These are phyloP conservation scores for Boletus speciosus DNA, from an alignment of 768 basidiomycete species.

Conservation along the genomic window DNA sequence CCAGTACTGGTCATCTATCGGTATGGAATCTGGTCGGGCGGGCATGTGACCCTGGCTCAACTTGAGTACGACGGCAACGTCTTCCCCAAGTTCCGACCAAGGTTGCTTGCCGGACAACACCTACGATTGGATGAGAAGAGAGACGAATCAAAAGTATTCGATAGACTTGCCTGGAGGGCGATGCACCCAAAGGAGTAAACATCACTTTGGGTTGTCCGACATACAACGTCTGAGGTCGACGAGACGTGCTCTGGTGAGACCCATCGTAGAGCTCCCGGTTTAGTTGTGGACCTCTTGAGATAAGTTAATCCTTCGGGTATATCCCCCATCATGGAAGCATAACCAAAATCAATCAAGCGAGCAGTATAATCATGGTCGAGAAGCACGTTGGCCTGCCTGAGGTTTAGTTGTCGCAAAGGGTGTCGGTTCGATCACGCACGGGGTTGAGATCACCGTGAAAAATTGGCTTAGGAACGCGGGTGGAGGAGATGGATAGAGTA, in stretches of 20 bases:
- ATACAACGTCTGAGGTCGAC: neutral
- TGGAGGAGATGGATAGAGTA: neutral
- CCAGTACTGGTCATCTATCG: neutral
- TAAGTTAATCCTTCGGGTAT: neutral
- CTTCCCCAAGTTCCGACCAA: neutral
- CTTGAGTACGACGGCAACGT: neutral
- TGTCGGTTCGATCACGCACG: neutral
- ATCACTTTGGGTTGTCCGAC: neutral
- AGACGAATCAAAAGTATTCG: too few species aligned
- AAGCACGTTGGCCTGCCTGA: too few species aligned
- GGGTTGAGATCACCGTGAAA: slow-evolving; percentile 1
- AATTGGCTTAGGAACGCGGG: neutral
- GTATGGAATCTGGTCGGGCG: neutral
- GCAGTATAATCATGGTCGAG: neutral
- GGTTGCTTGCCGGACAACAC: too few species aligned
- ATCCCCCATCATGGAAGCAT: neutral
- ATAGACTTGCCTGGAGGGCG: neutral
- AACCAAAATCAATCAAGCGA: neutral
- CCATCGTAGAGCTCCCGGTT: neutral
- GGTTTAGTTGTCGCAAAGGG: neutral
- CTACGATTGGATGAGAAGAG: neutral
- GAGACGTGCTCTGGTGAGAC: neutral
- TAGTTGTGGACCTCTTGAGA: neutral
- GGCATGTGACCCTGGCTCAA: neutral
- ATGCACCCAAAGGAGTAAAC: slow-evolving; percentile 2